Conservation (phyloP, 2,329 filamentous ascomycete genomes). For the Venturia carpophila region DNA sequence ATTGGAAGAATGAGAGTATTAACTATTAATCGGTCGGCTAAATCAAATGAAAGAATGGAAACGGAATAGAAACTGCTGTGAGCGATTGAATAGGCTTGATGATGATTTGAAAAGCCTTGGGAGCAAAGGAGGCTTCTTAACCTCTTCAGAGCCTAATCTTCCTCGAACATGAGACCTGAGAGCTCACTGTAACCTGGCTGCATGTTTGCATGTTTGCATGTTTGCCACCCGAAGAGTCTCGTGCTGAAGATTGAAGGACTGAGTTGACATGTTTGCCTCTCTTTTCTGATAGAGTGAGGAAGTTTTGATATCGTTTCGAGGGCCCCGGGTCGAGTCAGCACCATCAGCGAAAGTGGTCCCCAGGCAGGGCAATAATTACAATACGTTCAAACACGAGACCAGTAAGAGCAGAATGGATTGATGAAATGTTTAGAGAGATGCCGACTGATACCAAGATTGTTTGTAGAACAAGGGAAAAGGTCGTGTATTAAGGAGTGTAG, state of each 20-base stretch:
- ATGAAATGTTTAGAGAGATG: background rate
- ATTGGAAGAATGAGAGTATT: background rate
- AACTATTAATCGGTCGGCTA: background rate
- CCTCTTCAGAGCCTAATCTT: background rate
- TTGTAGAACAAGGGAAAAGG: background rate
- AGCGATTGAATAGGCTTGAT: constrained; percentile 4
- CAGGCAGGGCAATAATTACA: background rate
- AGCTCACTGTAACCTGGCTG: constrained; percentile 3
- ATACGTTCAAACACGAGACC: background rate
- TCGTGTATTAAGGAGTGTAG: background rate
- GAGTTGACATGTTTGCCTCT: constrained; percentile 8
- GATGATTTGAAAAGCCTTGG: constrained; percentile 10
- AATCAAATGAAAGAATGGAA: constrained; percentile 1
- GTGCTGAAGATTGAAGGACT: background rate
- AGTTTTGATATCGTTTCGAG: constrained; percentile 9
- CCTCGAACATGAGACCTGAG: background rate
- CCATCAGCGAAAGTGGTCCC: background rate
- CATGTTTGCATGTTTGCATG: background rate
- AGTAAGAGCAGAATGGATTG: background rate
- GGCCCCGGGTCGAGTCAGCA: background rate
- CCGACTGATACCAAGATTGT: background rate
- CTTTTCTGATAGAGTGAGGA: constrained; percentile 4
- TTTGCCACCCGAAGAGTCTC: background rate
- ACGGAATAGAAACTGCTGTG: constrained; percentile 6
- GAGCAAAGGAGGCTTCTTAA: constrained; percentile 9